Base-by-base conservation (phyloP, 352 stramenopile genomes). In the Phytophthora uliginosa region DNA sequence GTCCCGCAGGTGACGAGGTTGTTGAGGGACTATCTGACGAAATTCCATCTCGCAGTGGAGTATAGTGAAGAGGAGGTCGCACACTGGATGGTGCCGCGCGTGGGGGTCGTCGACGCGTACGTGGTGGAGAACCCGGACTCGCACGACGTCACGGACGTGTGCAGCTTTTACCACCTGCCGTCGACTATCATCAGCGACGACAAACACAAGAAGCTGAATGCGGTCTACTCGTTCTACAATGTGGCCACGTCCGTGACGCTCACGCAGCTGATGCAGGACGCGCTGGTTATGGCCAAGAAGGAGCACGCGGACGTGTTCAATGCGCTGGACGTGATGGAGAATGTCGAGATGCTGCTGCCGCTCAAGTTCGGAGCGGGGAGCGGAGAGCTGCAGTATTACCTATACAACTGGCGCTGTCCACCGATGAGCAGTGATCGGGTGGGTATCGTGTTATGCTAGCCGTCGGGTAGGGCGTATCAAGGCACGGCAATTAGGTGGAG, bases 211-310 rank as follows among this genome's bases (percentile, higher is more conserved):
- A 97, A 87, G 50, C 85, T 99, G 22, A 91, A 93, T 73, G 98
- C 98, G 0, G 98, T 89, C n/a, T 99, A 99, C 81, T 98, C 92
- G 52, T 99, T 99, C 74, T 99, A 99, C 88, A 99, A 99, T 64
- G 81, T 91, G 13, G 85, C 84, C 10, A 95, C 68, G 4, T 86
- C 84, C 13, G 77, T 93, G 65, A 51, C 81, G 42, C 78, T 94
- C 17, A 59, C 61, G 17, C 31, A 88, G 63, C 71, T 95, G 53
- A 92, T 95, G 87, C 81, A 93, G 47, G 85, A 93, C 66, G 71
- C 80, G 34, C 71, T 93, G 7, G 62, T 92, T 1, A 73, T 90
- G 72, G 81, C 85, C 55, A 88, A 91, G 69, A 65, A 84, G 52
- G 68, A 81, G 6, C 54, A 82, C 31, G 71, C 80, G 28, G 86